phyloP scores from a whole-genome alignment of 2,329 filamentous ascomycete species.

The Cytospora piceae region DNA sequence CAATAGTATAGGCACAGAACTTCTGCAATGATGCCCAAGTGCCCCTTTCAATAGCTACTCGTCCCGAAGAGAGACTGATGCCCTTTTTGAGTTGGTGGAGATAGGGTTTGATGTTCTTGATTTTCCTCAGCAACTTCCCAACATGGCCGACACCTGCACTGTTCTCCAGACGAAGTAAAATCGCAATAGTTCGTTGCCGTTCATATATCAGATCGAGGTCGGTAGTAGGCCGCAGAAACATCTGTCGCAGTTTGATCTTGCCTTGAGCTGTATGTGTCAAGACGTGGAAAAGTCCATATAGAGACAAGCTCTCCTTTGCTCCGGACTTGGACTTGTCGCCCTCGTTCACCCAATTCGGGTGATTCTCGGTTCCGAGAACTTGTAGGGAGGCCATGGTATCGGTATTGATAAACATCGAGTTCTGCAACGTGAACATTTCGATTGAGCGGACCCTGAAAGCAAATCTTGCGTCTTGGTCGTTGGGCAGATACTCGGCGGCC shows the following conservation, averaged over 20 bases:
- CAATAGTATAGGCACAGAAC: constrained; percentile 73
- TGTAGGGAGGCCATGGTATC: constrained; percentile 84
- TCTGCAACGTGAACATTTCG: constrained; percentile 72
- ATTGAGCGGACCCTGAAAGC: constrained; percentile 66
- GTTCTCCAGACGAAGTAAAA: constrained; percentile 72
- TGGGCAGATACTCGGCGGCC: constrained; percentile 64
- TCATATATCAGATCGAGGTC: constrained; percentile 69
- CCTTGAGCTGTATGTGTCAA: constrained; percentile 81
- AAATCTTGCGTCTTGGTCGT: constrained; percentile 56
- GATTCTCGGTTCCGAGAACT: constrained; percentile 79
- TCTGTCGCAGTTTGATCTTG: constrained; percentile 70
- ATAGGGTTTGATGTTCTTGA: constrained; percentile 75
- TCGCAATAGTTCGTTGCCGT: constrained; percentile 70
- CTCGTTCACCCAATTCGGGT: constrained; percentile 80
- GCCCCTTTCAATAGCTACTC: constrained; percentile 61
- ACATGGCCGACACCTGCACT: constrained; percentile 57
- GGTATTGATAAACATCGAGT: constrained; percentile 75
- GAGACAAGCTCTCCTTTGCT: constrained; percentile 78
- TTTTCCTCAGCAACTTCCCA: constrained; percentile 64
- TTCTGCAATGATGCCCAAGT: constrained; percentile 73
- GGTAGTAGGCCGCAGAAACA: constrained; percentile 78
- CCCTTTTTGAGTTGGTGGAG: constrained; percentile 78
- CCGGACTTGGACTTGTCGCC: constrained; percentile 64
- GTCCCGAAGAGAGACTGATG: constrained; percentile 57
- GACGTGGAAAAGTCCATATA: constrained; percentile 81